These are phyloP conservation scores for Talaromyces pinophilus DNA, from an alignment of 2,329 filamentous ascomycete species.

Conservation along the genomic window DNA sequence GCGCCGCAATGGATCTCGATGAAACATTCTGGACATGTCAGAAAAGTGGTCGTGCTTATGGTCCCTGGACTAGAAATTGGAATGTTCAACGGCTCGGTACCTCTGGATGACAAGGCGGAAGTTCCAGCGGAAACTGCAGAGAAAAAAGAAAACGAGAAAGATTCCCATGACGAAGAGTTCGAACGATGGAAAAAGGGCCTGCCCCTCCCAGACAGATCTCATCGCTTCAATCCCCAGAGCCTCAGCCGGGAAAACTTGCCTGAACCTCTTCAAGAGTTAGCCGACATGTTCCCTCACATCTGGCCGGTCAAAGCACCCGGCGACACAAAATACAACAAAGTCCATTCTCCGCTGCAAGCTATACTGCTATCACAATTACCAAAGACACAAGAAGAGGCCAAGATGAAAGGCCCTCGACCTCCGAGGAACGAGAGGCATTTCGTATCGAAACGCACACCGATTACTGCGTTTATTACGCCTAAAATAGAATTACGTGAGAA, in stretches of 20 bases:
- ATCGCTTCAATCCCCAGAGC: constrained; percentile 37
- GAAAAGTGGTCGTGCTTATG: constrained; percentile 85
- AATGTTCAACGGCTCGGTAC: constrained; percentile 72
- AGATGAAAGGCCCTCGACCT: constrained; percentile 59
- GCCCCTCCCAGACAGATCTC: constrained; percentile 35
- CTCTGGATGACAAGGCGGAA: constrained; percentile 27
- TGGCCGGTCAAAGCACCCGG: constrained; percentile 90
- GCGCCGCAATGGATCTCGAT: constrained; percentile 66
- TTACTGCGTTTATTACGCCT: constrained; percentile 75
- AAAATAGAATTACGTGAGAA: constrained; percentile 76
- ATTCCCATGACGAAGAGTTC: constrained; percentile 32
- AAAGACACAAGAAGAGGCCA: constrained; percentile 68
- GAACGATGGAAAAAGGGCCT: constrained; percentile 44
- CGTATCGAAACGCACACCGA: constrained; percentile 74
- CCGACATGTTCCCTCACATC: constrained; percentile 79
- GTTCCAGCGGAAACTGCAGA: constrained; percentile 18
- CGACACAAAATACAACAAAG: constrained; percentile 74
- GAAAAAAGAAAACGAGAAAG: constrained; percentile 27
- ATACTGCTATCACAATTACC: constrained; percentile 76
- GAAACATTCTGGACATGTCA: constrained; percentile 56
- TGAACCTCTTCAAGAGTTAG: constrained; percentile 63
- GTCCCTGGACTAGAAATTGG: constrained; percentile 86
- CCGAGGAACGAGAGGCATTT: constrained; percentile 66
- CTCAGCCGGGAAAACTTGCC: constrained; percentile 42
- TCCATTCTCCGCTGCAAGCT: constrained; percentile 83